Conservation (phyloP, 1,139 yeast species). For the Lodderomyces pseudojiufengensis region DNA sequence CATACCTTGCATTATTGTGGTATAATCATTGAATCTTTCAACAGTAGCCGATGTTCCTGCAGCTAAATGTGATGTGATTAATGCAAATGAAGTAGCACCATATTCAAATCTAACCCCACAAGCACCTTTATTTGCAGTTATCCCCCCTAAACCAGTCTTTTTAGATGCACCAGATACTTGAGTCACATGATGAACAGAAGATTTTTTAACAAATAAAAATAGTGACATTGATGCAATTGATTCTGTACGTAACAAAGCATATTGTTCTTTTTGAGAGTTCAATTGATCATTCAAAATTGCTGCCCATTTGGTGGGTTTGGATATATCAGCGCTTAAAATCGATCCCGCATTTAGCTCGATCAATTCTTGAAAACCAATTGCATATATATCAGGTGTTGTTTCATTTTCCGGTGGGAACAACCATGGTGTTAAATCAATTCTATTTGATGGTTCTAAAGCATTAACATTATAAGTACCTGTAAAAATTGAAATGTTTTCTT, state of each 20-base stretch:
- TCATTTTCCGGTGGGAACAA: constrained; percentile 63
- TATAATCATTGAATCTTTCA: constrained; percentile 86
- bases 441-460: constrained; percentile 54
- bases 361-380: constrained; percentile 89
- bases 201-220: constrained; percentile 32
- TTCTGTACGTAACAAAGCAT: constrained; percentile 40
- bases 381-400: constrained; percentile 63
- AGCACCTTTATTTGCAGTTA: constrained; percentile 90
- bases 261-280: constrained; percentile 38
- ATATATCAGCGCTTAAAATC: constrained; percentile 63
- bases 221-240: constrained; percentile 44
- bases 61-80: constrained; percentile 90
- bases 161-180: constrained; percentile 77
- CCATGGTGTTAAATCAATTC: constrained; percentile 69
- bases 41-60: constrained; percentile 85
- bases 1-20: constrained; percentile 73
- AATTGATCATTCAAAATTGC: constrained; percentile 52
- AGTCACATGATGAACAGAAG: constrained; percentile 60
- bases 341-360: constrained; percentile 89
- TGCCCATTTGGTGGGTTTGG: constrained; percentile 66
- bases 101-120: constrained; percentile 78
- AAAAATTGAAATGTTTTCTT: constrained; percentile 58
- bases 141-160: constrained; percentile 89
- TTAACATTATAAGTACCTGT: constrained; percentile 89
- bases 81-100: constrained; percentile 75